These are phyloP conservation scores for Chlamydomonas eustigma DNA, from an alignment of 139 green algal genomes.

Conservation along the genomic window DNA sequence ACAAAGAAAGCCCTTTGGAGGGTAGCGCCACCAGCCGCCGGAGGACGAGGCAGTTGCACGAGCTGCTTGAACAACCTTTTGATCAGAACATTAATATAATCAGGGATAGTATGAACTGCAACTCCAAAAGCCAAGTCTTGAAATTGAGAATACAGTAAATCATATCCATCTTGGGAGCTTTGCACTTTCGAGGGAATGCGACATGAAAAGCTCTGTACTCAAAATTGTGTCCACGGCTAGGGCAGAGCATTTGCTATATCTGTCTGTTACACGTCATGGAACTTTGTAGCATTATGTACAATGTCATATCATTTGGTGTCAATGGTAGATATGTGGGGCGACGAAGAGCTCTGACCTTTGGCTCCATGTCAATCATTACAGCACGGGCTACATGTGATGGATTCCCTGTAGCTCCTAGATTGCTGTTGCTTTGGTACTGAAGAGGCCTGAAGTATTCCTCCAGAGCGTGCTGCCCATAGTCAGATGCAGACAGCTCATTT, in stretches of 20 bases:
- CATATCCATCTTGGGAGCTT: no score
- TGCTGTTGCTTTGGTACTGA: neutral
- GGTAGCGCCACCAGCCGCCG: slow-evolving; percentile 58
- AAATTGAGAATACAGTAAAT: no score
- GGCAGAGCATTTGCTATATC: neutral
- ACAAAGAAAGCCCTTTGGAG: slow-evolving; percentile 24
- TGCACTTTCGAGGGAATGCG: neutral
- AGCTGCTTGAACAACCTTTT: slow-evolving; percentile 43
- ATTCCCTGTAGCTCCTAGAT: neutral
- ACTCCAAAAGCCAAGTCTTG: no score
- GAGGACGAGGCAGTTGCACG: neutral
- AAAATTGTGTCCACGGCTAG: no score
- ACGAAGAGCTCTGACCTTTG: slow-evolving; percentile 49
- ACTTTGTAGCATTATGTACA: neutral
- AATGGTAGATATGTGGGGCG: neutral
- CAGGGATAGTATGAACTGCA: neutral
- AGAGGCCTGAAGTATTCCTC: slow-evolving; percentile 48
- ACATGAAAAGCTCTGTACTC: neutral
- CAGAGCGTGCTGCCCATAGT: slow-evolving; percentile 27
- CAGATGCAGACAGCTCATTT: slow-evolving; percentile 33
- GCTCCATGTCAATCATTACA: slow-evolving; percentile 86
- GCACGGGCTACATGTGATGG: slow-evolving; percentile 42
- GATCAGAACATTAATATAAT: neutral
- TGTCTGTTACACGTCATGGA: neutral
- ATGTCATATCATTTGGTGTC: neutral